Conservation (phyloP, 2,329 filamentous ascomycete genomes). For the Hypoxylon sp. region DNA sequence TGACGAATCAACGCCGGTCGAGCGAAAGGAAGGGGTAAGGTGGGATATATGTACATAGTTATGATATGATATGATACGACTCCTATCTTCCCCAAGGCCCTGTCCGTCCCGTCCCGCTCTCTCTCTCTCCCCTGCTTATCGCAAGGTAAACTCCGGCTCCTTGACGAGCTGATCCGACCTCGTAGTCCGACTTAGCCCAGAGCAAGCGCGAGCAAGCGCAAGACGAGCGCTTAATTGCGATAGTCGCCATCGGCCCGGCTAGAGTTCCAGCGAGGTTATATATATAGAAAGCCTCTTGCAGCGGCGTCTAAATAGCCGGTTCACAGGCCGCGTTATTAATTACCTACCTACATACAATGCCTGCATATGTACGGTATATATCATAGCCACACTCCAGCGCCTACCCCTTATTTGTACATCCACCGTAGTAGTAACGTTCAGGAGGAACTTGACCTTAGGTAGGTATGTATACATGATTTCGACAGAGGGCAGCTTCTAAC, state of each 20-base stretch:
- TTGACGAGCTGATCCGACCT: neutral
- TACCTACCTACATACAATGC: neutral
- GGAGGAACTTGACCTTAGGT: neutral
- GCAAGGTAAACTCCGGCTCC: constrained; percentile 1
- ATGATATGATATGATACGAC: constrained; percentile 12
- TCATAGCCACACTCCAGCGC: constrained; percentile 9
- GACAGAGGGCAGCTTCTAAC: no score
- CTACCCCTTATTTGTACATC: neutral
- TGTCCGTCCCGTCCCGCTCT: neutral
- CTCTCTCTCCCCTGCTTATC: neutral
- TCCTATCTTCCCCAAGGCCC: constrained; percentile 1
- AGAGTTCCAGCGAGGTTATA: constrained; percentile 17
- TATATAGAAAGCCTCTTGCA: constrained; percentile 17
- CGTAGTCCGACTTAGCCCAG: constrained; percentile 1
- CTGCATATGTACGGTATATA: neutral
- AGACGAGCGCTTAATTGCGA: constrained; percentile 2
- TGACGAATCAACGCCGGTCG: constrained; percentile 1
- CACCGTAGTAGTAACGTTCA: no score
- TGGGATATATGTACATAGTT: constrained; percentile 1
- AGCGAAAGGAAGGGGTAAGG: neutral
- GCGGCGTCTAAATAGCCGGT: constrained; percentile 12
- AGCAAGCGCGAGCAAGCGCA: constrained; percentile 13
- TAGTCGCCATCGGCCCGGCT: constrained; percentile 7
- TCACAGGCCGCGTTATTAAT: constrained; percentile 6
- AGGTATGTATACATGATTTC: no score